A percentile compares a stretch with the other conserved stretches of the same genome.
phyloP scores from a whole-genome alignment of 495 filamentous ascomycete species.

The Patellaria atrata region DNA sequence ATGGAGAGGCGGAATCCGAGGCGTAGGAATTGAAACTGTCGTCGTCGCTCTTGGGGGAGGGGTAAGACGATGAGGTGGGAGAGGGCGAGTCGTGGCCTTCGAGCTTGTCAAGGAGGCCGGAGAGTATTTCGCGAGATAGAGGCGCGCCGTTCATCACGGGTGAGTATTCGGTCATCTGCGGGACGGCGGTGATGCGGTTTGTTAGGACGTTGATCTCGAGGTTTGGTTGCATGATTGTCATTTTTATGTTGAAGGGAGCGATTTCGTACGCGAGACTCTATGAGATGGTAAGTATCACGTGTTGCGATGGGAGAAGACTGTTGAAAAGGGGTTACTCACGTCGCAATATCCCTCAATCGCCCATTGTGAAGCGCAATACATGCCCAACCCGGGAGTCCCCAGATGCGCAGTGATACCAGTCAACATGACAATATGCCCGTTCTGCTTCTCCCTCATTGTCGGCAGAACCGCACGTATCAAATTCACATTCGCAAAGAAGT shows the following conservation, averaged over 20 bases:
- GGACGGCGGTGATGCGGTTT: constrained; percentile 70
- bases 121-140: constrained; percentile 63
- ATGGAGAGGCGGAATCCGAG: constrained; percentile 11
- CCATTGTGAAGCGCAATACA: constrained; percentile 88
- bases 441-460: constrained; percentile 58
- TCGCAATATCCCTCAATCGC: constrained; percentile 97
- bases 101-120: constrained; percentile 50
- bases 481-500: constrained; percentile 90
- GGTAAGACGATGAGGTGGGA: constrained; percentile 3
- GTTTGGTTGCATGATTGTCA: constrained; percentile 86
- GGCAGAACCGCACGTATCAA: constrained; percentile 85
- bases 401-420: constrained; percentile 86
- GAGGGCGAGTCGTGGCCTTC: constrained; percentile 14
- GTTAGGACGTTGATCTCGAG: constrained; percentile 73
- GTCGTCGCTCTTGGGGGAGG: no score
- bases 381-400: constrained; percentile 77
- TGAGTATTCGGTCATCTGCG: constrained; percentile 58
- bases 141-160: constrained; percentile 63
- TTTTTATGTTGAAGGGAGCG: constrained; percentile 91
- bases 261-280: constrained; percentile 88
- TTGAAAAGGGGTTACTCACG: constrained; percentile 25
- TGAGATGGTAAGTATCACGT: constrained; percentile 8
- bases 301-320: constrained; percentile 5
- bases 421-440: constrained; percentile 79
- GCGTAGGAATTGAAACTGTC: constrained; percentile 12